Conservation (phyloP, 2,329 filamentous ascomycete species). For the Tolypocladium guangdongense region DNA sequence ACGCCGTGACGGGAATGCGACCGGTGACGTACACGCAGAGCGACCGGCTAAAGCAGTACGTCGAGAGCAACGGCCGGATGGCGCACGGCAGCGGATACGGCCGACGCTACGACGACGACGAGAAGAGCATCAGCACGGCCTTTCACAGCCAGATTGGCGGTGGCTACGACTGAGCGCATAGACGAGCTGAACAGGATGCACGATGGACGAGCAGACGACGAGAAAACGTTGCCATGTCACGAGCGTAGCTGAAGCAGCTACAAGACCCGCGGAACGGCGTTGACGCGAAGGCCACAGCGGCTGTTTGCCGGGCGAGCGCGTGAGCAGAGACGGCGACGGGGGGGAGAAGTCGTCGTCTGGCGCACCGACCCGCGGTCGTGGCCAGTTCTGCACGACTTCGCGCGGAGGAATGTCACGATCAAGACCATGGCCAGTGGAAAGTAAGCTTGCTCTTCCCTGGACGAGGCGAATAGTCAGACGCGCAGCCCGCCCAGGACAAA, state of each 20-base stretch:
- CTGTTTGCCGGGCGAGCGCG: background rate
- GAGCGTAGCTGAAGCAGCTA: background rate
- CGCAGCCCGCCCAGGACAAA: background rate
- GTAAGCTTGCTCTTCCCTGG: background rate
- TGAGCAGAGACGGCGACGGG: background rate
- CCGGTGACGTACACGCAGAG: constrained; percentile 46
- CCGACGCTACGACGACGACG: constrained; percentile 76
- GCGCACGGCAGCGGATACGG: constrained; percentile 58
- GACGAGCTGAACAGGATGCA: constrained; percentile 12
- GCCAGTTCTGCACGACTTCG: background rate
- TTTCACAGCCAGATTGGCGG: constrained; percentile 89
- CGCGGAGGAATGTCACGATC: background rate
- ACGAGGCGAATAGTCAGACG: background rate
- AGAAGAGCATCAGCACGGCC: constrained; percentile 89
- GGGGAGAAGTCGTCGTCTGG: background rate
- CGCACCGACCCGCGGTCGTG: background rate
- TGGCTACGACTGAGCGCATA: constrained; percentile 37
- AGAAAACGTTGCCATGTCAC: constrained; percentile 11
- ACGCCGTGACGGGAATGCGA: constrained; percentile 54
- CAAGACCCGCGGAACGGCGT: background rate
- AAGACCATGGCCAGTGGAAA: background rate
- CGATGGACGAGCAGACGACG: constrained; percentile 16
- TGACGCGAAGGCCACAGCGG: background rate
- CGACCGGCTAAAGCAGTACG: constrained; percentile 88
- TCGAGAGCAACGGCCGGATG: constrained; percentile 70